A percentile compares a stretch with the other conserved stretches of the same genome.
These are phyloP conservation scores for Zelonia costaricensis DNA, from an alignment of 208 protist genomes.

Conservation along the genomic window DNA sequence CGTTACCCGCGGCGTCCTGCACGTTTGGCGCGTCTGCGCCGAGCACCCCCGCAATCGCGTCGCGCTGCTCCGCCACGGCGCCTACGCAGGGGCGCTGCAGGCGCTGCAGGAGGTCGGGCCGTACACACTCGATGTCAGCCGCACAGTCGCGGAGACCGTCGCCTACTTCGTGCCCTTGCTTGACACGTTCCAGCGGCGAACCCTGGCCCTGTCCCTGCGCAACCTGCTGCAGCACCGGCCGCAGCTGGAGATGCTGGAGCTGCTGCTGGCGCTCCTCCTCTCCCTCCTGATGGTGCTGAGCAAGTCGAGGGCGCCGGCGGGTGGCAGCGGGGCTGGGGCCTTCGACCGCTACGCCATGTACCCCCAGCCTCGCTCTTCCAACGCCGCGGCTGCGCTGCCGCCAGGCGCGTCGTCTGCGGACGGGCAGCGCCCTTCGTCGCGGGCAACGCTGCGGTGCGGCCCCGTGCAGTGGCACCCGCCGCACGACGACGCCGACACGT, in stretches of 20 bases:
- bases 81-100: conserved; percentile 36
- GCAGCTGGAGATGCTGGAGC: conserved; percentile 33
- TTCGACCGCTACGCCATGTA: conserved; percentile 34
- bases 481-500: conserved; percentile 11
- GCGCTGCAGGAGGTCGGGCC: conserved; percentile 9
- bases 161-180: conserved; percentile 46
- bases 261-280: conserved; percentile 46
- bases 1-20: conserved; percentile 37
- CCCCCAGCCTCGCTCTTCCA: conserved; percentile 12
- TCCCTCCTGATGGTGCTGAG: conserved; percentile 18
- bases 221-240: conserved; percentile 34
- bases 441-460: conserved; percentile 14
- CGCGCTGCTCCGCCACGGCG: conserved; percentile 41
- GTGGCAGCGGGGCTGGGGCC: neutral
- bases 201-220: conserved; percentile 45
- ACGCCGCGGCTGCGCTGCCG: neutral
- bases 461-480: conserved; percentile 18
- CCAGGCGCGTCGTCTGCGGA: neutral
- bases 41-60: conserved; percentile 33
- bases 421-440: neutral
- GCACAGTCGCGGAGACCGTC: conserved; percentile 40
- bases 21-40: conserved; percentile 48
- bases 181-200: conserved; percentile 58
- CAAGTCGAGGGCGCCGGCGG: neutral
- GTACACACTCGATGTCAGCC: conserved; percentile 39